These are phyloP conservation scores for Chlorella sorokiniana DNA, from an alignment of 139 green algal species.

Conservation along the genomic window DNA sequence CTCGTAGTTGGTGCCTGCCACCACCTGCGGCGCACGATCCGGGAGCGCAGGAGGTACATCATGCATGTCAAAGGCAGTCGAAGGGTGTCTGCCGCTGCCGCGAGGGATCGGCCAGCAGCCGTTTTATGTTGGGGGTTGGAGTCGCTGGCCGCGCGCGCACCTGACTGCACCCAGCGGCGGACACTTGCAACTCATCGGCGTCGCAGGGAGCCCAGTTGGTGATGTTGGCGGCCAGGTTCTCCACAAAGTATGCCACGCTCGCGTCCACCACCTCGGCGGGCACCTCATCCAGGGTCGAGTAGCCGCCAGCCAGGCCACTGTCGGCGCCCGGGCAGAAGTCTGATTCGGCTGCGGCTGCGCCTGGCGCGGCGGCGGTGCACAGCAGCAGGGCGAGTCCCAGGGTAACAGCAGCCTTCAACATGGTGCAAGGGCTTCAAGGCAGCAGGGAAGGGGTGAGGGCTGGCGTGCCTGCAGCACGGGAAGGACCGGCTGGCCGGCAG, in stretches of 20 bases:
- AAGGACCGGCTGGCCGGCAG: too few species aligned
- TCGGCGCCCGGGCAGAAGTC: background rate
- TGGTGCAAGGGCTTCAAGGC: too few species aligned
- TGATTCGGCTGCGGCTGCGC: background rate
- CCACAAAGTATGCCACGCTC: background rate
- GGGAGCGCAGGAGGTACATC: background rate
- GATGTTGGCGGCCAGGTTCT: background rate
- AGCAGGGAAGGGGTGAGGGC: too few species aligned
- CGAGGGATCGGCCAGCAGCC: too few species aligned
- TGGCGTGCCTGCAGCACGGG: too few species aligned
- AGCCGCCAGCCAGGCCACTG: background rate
- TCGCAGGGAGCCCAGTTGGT: background rate
- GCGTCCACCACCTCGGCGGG: background rate
- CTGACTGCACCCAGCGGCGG: background rate
- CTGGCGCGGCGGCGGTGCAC: background rate
- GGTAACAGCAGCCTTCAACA: too few species aligned
- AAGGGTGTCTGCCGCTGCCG: too few species aligned
- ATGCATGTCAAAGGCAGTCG: too few species aligned
- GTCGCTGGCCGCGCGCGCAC: too few species aligned
- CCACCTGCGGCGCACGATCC: background rate
- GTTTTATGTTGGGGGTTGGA: too few species aligned
- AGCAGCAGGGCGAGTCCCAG: background rate
- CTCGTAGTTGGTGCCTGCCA: background rate
- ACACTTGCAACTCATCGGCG: background rate
- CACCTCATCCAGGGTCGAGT: background rate